A percentile compares a stretch with the other conserved stretches of the same genome.
These are phyloP conservation scores for Blastocystis sp. DNA, from an alignment of 352 stramenopile species.

Conservation along the genomic window DNA sequence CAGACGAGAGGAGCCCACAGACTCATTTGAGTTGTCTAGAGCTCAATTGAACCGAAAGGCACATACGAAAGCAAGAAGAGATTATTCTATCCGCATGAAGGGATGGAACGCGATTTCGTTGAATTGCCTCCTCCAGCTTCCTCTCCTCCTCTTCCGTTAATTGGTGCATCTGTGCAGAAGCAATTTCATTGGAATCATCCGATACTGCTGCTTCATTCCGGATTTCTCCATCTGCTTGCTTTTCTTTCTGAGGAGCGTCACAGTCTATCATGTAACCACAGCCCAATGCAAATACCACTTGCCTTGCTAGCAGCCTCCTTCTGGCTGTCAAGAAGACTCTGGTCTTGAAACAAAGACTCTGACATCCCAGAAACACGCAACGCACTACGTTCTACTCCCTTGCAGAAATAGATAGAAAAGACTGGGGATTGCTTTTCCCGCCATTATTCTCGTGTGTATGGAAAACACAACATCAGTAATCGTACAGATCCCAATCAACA, in stretches of 20 bases:
- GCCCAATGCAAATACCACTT: neutral
- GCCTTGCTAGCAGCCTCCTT: neutral
- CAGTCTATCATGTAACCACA: too few relatives aligned
- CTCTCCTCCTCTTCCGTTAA: neutral
- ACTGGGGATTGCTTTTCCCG: neutral
- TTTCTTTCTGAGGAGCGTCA: too few relatives aligned
- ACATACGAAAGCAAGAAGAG: neutral
- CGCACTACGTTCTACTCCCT: too few relatives aligned
- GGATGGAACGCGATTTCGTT: neutral
- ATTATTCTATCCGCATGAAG: neutral
- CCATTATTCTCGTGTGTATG: neutral
- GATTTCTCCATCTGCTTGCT: neutral
- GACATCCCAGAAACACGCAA: neutral
- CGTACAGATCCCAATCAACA: neutral
- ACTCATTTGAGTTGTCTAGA: neutral
- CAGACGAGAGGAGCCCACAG: neutral
- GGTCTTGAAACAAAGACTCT: neutral
- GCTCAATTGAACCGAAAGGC: neutral
- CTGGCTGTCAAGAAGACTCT: neutral
- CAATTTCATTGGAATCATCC: neutral
- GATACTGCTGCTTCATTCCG: neutral
- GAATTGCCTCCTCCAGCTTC: neutral
- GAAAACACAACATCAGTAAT: neutral
- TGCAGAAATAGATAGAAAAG: too few relatives aligned
- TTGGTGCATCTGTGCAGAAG: neutral